Base-by-base conservation (phyloP, 805 yeast genomes). In the Saturnispora ahearnii region DNA sequence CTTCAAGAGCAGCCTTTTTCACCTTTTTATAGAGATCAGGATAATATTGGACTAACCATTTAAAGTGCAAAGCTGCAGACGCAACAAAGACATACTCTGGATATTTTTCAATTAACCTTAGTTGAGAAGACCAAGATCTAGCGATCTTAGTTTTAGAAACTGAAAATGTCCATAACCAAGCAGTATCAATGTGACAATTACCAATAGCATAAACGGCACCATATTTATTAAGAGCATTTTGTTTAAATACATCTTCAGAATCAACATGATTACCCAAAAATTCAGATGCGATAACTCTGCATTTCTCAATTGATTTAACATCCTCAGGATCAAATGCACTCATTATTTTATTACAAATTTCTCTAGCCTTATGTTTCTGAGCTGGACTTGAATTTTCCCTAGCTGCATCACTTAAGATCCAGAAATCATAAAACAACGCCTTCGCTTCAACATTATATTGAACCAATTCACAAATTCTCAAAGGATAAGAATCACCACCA, bases 81-180 rank as follows among this genome's bases (percentile, higher is more conserved):
- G 98, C 96, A 18, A 83, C 97, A 68, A 91, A 91, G 22, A 82
- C 81, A 62, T 87, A 90, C 69, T 93, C 99, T 0, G 98, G 97
- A 58, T 88, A 91, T 57, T 80, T 73, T 49, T 88, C 91, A 60
- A 93, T 78, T 44, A 93, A 67, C 49, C 87, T 82, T 46, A 91
- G 71, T 69, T 91, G 99, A 9, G 96, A 80, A 0, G 96, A 82
- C 98, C 98, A 91, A 5, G 96, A 87, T 56, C 99, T 76, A 2
- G 90, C 96, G 49, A 91, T 79, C 62, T 91, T 91, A 47, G 98
- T 78, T 58, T 86, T 83, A 1, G 98, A 88, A 64, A 93, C 97
- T 2, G 96, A 97, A 72, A 84, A 91, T n/a, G 97, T 98, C 99
- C 99, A 91, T 51, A 89, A 73, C 99, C 99, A 91, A 13, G 98